phyloP scores from a whole-genome alignment of 1,284 basidiomycete genomes.

The Ceratobasidium sp. region DNA sequence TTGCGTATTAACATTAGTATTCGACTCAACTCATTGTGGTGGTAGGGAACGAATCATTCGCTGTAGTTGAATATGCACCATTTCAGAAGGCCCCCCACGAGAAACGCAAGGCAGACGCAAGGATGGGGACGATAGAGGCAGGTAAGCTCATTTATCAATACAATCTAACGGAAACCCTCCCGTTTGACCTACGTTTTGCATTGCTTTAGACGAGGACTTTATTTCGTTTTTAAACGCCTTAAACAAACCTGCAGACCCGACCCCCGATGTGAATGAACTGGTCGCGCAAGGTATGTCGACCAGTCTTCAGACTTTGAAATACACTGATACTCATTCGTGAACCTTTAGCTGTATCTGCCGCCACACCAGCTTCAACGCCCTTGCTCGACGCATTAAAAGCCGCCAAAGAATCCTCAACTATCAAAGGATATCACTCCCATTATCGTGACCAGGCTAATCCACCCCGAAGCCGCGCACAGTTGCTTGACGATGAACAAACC shows the following conservation, averaged over 20 bases:
- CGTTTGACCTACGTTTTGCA: slow-evolving; percentile 18
- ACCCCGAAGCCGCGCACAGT: slow-evolving; percentile 40
- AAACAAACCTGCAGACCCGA: slow-evolving; percentile 59
- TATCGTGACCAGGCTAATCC: slow-evolving; percentile 43
- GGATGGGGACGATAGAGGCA: slow-evolving; percentile 80
- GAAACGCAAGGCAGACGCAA: slow-evolving; percentile 75
- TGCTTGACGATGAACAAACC: slow-evolving; percentile 44
- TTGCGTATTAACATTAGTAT: neutral
- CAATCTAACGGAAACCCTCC: neutral
- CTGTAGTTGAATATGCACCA: slow-evolving; percentile 93
- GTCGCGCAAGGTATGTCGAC: slow-evolving; percentile 66
- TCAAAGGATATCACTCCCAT: slow-evolving; percentile 70
- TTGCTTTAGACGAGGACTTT: slow-evolving; percentile 75
- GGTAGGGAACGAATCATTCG: slow-evolving; percentile 85
- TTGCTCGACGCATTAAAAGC: slow-evolving; percentile 88
- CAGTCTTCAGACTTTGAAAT: slow-evolving; percentile 13
- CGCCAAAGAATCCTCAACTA: slow-evolving; percentile 75
- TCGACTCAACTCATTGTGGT: slow-evolving; percentile 2
- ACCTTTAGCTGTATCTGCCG: slow-evolving; percentile 67
- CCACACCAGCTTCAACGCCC: slow-evolving; percentile 81
- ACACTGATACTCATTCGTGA: slow-evolving; percentile 15
- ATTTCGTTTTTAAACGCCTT: slow-evolving; percentile 79
- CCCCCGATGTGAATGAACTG: slow-evolving; percentile 63
- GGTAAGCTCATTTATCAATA: slow-evolving; percentile 57
- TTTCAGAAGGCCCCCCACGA: slow-evolving; percentile 85